Conservation (phyloP, 441 rosid genomes). For the Pelargonium cotyledonis region DNA sequence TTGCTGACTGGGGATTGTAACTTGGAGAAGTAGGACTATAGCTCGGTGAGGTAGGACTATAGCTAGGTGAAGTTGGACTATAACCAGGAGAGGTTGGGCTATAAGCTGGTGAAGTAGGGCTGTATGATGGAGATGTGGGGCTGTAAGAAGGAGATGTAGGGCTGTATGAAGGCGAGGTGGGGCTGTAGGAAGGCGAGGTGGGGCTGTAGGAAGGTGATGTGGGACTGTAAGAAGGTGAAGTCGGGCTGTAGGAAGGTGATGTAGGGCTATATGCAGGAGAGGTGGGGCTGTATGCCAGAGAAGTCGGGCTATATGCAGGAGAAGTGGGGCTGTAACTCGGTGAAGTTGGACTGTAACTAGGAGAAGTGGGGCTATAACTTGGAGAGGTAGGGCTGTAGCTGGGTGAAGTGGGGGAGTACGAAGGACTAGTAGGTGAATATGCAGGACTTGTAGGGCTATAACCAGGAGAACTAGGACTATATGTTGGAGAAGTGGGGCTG, state of each 20-base stretch:
- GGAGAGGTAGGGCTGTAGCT: slow-evolving; percentile 26
- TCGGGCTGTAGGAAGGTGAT: slow-evolving; percentile 57
- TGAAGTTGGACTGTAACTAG: slow-evolving; percentile 59
- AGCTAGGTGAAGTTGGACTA: slow-evolving; percentile 42
- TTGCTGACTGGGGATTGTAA: slow-evolving; percentile 80
- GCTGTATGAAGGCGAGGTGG: slow-evolving; percentile 68
- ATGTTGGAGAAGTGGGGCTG: slow-evolving; percentile 42
- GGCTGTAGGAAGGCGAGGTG: slow-evolving; percentile 65
- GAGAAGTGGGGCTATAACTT: slow-evolving; percentile 70
- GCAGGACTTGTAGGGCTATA: slow-evolving; percentile 53
- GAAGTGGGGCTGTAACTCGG: slow-evolving; percentile 69
- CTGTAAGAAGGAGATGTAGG: slow-evolving; percentile 84
- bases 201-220: slow-evolving; percentile 57
- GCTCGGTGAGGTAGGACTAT: slow-evolving; percentile 45
- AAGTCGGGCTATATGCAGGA: slow-evolving; percentile 71
- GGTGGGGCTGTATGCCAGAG: slow-evolving; percentile 60
- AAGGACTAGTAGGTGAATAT: slow-evolving; percentile 59
- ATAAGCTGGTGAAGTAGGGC: slow-evolving; percentile 73
- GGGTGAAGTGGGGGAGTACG: slow-evolving; percentile 82
- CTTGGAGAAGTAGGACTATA: slow-evolving; percentile 78
- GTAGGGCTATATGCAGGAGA: slow-evolving; percentile 69
- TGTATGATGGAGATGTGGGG: slow-evolving; percentile 75
- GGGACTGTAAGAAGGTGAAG: slow-evolving; percentile 59
- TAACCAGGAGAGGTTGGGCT: slow-evolving; percentile 65
- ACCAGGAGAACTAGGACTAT: slow-evolving; percentile 37